phyloP scores from a whole-genome alignment of 768 basidiomycete genomes.

The Flagelloscypha sp. region DNA sequence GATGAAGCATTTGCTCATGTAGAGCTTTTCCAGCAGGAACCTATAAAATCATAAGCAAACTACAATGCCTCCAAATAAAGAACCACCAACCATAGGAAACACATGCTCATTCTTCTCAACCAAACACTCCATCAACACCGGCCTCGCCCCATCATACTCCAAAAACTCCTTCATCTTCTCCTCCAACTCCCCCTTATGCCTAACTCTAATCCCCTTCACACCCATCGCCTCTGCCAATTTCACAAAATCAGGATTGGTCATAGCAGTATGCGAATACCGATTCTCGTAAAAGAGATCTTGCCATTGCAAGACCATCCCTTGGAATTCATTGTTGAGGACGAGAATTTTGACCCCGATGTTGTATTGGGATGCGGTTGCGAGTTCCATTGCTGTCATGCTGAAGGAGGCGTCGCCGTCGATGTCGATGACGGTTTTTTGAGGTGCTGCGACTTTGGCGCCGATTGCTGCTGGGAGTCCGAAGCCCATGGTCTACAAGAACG shows the following conservation, averaged over 20 bases:
- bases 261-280: slow-evolving; percentile 93
- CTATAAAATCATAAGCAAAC: slow-evolving; percentile 24
- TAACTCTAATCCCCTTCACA: slow-evolving; percentile 82
- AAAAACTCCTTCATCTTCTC: slow-evolving; percentile 98
- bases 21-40: slow-evolving; percentile 91
- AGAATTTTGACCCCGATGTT: slow-evolving; percentile 93
- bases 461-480: slow-evolving; percentile 92
- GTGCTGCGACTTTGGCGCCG: slow-evolving; percentile 94
- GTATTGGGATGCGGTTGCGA: slow-evolving; percentile 87
- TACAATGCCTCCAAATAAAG: slow-evolving; percentile 1
- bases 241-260: slow-evolving; percentile 95
- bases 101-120: slow-evolving; percentile 83
- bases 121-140: slow-evolving; percentile 84
- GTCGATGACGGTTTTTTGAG: slow-evolving; percentile 88
- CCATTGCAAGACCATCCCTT: slow-evolving; percentile 99
- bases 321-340: slow-evolving; percentile 93
- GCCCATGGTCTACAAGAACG: slow-evolving; percentile 98
- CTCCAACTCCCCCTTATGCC: slow-evolving; percentile 65
- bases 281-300: slow-evolving; percentile 97
- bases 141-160: slow-evolving; percentile 82
- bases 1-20: slow-evolving; percentile 84
- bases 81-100: slow-evolving; percentile 70
- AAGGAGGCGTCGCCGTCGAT: slow-evolving; percentile 98
- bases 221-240: slow-evolving; percentile 85
- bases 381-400: slow-evolving; percentile 99